Percentiles rank a stretch among this genome's conserved stretches.
Evolutionary conservation across 2,329 filamentous ascomycete genomes (phyloP).

Genomic region (Fusarium sterilihyphosum): DNA sequence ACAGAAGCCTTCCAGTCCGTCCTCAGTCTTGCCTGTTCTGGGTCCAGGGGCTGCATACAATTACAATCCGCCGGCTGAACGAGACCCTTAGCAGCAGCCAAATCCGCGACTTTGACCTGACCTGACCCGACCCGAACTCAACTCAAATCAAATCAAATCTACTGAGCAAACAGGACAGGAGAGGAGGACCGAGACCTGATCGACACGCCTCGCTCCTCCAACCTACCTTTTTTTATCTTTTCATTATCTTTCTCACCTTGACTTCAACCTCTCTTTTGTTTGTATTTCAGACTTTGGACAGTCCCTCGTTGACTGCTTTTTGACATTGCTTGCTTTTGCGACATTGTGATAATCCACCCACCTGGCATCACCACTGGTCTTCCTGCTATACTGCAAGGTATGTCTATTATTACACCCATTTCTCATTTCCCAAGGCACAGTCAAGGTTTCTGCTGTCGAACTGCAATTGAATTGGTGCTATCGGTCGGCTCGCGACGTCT

Average conservation of each 20-base stretch:
- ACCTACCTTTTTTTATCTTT: neutral
- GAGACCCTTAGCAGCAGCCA: constrained; percentile 28
- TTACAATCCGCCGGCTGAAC: constrained; percentile 29
- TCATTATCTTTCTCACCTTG: neutral
- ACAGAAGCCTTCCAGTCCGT: constrained; percentile 29
- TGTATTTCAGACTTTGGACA: constrained; percentile 10
- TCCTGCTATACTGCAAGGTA: constrained; percentile 29
- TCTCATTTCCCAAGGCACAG: constrained; percentile 10
- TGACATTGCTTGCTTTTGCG: constrained; percentile 33
- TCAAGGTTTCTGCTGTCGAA: constrained; percentile 12
- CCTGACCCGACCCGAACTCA: neutral
- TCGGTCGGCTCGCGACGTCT: constrained; percentile 38
- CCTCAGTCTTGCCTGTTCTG: constrained; percentile 18
- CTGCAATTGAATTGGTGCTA: constrained; percentile 29
- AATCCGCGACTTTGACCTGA: constrained; percentile 4
- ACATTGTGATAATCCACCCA: constrained; percentile 21
- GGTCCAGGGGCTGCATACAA: constrained; percentile 36
- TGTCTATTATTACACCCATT: constrained; percentile 30
- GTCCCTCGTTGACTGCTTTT: constrained; percentile 21
- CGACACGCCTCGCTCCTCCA: constrained; percentile 21
- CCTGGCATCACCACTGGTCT: constrained; percentile 20
- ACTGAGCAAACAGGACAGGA: constrained; percentile 20
- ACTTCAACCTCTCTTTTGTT: constrained; percentile 18
- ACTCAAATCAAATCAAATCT: neutral
- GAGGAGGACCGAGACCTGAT: constrained; percentile 17